Percentiles rank a stretch among this genome's conserved stretches.
phyloP scores from a whole-genome alignment of 75 land plant genomes.

The Azolla pinnata region DNA sequence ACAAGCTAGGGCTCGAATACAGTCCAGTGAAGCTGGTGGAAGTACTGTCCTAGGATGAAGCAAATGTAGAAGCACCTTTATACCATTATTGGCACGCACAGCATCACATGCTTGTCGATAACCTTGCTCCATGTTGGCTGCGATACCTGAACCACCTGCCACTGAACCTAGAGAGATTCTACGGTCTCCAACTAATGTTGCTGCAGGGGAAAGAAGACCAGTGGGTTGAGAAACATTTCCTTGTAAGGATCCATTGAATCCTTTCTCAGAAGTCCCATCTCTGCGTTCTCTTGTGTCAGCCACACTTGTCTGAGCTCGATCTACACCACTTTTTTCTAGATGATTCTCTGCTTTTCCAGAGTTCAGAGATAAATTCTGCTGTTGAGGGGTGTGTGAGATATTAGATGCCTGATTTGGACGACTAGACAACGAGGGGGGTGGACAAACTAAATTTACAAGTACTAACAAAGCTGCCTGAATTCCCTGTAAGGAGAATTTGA shows the following conservation, averaged over 20 bases:
- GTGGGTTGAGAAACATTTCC: too few relatives aligned
- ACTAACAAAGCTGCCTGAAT: slow-evolving; percentile 78
- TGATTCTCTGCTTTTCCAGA: background rate
- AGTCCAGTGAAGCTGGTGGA: slow-evolving; percentile 70
- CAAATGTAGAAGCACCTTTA: slow-evolving; percentile 89
- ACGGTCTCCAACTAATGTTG: slow-evolving; percentile 79
- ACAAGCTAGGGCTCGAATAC: slow-evolving; percentile 91
- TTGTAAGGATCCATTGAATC: too few relatives aligned
- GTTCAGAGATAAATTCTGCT: background rate
- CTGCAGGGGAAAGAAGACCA: slow-evolving; percentile 21
- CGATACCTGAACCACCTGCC: slow-evolving; percentile 86
- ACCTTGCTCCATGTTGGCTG: slow-evolving; percentile 89
- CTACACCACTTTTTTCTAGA: background rate
- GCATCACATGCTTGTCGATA: slow-evolving; percentile 93
- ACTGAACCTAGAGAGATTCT: slow-evolving; percentile 89
- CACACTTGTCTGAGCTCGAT: background rate
- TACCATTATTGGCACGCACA: slow-evolving; percentile 95
- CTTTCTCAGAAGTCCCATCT: slow-evolving; percentile 19
- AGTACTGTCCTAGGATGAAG: slow-evolving; percentile 68
- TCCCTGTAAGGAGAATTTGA: slow-evolving; percentile 47
- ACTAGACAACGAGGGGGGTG: slow-evolving; percentile 91
- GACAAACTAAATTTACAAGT: slow-evolving; percentile 90
- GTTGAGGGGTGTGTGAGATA: slow-evolving; percentile 7
- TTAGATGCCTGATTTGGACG: slow-evolving; percentile 18
- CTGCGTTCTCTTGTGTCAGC: slow-evolving; percentile 12